Conservation (phyloP, 441 rosid species). For the Brassica hybrid region DNA sequence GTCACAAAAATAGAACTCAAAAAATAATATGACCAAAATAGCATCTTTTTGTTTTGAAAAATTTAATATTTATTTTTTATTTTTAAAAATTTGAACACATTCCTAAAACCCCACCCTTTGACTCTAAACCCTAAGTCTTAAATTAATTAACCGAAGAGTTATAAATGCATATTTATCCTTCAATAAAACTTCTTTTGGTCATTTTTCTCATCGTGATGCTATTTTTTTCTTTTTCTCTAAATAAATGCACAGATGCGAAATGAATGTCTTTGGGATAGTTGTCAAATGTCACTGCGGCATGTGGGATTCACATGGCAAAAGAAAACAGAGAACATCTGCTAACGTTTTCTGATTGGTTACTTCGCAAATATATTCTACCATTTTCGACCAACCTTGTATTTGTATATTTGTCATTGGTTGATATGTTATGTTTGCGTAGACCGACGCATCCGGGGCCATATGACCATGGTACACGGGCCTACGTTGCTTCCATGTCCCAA, state of each 20-base stretch:
- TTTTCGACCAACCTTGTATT: conserved; percentile 36
- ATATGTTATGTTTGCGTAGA: conserved; percentile 36
- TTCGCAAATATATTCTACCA: conserved; percentile 26
- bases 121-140: too few species aligned
- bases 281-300: conserved; percentile 38
- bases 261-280: conserved; percentile 14
- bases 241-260: conserved; percentile 16
- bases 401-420: conserved; percentile 24
- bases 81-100: too few species aligned
- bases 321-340: conserved; percentile 47
- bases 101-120: too few species aligned
- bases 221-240: too few species aligned
- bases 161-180: too few species aligned
- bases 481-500: conserved; percentile 28
- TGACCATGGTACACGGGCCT: conserved; percentile 39
- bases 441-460: conserved; percentile 35
- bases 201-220: too few species aligned
- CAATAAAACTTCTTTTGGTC: too few species aligned
- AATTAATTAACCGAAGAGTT: too few species aligned
- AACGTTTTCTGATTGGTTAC: conserved; percentile 39
- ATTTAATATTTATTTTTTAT: too few species aligned
- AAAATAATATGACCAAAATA: too few species aligned
- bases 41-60: too few species aligned
- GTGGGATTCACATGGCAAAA: conserved; percentile 47
- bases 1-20: too few species aligned